These are phyloP conservation scores for Trichocladium uniseriatum DNA, from an alignment of 495 filamentous ascomycete genomes.

Conservation along the genomic window DNA sequence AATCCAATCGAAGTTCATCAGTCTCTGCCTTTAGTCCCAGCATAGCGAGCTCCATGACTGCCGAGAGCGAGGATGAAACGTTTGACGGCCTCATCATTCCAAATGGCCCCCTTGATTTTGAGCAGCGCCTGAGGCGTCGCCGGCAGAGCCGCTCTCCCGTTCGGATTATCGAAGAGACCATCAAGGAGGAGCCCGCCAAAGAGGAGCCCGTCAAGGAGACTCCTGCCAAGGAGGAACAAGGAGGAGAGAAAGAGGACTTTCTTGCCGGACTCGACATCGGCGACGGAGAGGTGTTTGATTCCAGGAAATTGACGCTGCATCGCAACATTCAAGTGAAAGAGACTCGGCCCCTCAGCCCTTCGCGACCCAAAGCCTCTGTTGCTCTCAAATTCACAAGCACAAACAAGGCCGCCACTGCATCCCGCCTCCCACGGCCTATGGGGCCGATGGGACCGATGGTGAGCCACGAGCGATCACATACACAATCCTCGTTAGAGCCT, in stretches of 20 bases:
- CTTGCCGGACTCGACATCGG: conserved; percentile 82
- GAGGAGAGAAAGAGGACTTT: conserved; percentile 65
- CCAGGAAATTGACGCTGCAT: conserved; percentile 74
- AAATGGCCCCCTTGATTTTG: conserved; percentile 70
- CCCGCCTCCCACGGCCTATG: conserved; percentile 52
- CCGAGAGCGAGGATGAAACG: conserved; percentile 90
- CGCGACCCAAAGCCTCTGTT: conserved; percentile 60
- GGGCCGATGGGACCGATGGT: conserved; percentile 37
- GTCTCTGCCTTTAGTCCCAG: conserved; percentile 85
- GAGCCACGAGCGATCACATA: conserved; percentile 53
- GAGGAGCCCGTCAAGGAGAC: not conserved
- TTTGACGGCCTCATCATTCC: conserved; percentile 80
- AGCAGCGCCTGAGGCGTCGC: conserved; percentile 61
- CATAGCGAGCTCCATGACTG: conserved; percentile 76
- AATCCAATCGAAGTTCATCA: conserved; percentile 72
- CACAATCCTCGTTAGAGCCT: conserved; percentile 74
- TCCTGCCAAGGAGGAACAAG: conserved; percentile 18
- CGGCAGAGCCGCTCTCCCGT: conserved; percentile 46
- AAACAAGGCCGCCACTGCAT: conserved; percentile 47
- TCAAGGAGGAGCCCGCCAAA: conserved; percentile 16
- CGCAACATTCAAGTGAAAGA: conserved; percentile 85
- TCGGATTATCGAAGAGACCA: conserved; percentile 23
- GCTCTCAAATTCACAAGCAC: conserved; percentile 89
- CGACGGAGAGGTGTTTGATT: conserved; percentile 68
- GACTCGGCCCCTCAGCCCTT: conserved; percentile 53